phyloP scores from a whole-genome alignment of 2,329 filamentous ascomycete genomes.

The Dothideomycetes sp. region DNA sequence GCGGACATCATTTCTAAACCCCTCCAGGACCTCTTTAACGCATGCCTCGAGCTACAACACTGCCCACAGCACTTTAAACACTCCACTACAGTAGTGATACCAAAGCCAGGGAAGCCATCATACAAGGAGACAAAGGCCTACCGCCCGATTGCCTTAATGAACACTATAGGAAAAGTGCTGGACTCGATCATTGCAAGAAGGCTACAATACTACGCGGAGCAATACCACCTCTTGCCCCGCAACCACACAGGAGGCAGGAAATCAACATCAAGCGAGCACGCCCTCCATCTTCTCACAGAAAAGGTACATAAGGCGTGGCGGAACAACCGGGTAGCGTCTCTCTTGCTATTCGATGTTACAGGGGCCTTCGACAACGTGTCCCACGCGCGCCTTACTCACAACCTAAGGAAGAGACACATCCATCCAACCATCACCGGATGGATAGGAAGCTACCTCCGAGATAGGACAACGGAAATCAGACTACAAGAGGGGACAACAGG shows the following conservation, averaged over 20 bases:
- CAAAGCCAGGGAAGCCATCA: constrained; percentile 17
- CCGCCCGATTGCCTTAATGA: constrained; percentile 17
- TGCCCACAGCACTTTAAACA: constrained; percentile 13
- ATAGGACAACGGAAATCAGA: constrained; percentile 10
- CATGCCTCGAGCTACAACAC: constrained; percentile 12
- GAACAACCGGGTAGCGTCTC: constrained; percentile 15
- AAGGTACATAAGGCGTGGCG: constrained; percentile 16
- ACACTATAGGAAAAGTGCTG: constrained; percentile 20
- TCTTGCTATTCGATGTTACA: constrained; percentile 22
- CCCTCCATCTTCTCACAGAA: constrained; percentile 17
- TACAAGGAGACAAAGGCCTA: constrained; percentile 19
- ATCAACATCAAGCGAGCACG: constrained; percentile 16
- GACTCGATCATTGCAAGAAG: constrained; percentile 17
- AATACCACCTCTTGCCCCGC: constrained; percentile 14
- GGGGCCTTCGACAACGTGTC: constrained; percentile 24
- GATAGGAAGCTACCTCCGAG: constrained; percentile 19
- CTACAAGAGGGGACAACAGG: constrained; percentile 11
- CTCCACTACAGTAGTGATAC: constrained; percentile 16
- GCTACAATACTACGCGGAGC: constrained; percentile 13
- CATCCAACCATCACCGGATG: constrained; percentile 14
- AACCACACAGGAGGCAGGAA: constrained; percentile 19
- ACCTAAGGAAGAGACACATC: constrained; percentile 21
- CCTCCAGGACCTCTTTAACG: constrained; percentile 11
- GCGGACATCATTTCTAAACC: not conserved
- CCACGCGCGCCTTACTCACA: constrained; percentile 23